Evolutionary conservation across 1,284 basidiomycete genomes (phyloP).

Genomic region (Meripilus lineatus): DNA sequence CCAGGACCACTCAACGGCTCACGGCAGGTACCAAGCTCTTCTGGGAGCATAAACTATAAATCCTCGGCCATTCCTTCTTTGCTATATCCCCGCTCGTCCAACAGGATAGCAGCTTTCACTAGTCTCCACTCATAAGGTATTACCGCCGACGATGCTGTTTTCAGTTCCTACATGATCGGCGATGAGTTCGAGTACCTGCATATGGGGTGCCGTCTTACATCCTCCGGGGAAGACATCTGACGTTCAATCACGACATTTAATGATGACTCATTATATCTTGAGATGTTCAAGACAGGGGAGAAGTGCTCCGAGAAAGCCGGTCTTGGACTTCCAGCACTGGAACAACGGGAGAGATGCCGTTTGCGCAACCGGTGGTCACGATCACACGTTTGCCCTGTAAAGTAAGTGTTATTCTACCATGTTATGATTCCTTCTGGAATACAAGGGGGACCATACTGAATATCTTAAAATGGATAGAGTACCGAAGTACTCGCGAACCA

Average conservation of each 20-base stretch:
- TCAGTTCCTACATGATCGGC: no score
- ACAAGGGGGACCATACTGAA: neutral
- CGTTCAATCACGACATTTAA: no score
- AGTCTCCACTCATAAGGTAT: neutral
- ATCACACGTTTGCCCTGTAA: neutral
- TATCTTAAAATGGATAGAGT: slow-evolving; percentile 3
- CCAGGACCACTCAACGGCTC: no score
- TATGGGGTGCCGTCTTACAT: no score
- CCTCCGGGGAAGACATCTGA: no score
- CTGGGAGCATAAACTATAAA: neutral
- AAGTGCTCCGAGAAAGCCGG: neutral
- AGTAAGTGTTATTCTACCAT: neutral
- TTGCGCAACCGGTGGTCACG: slow-evolving; percentile 1
- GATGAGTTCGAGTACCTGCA: no score
- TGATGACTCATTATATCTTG: no score
- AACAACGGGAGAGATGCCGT: neutral
- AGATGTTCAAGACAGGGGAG: no score
- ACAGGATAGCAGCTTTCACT: neutral
- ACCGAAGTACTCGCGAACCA: slow-evolving; percentile 5
- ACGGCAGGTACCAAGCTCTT: neutral
- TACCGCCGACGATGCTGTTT: no score
- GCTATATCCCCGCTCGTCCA: neutral
- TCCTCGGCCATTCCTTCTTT: neutral
- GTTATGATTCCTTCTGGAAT: slow-evolving; percentile 2
- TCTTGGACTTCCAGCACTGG: neutral